Base-by-base conservation (phyloP, 257 asterid genomes). In the Capsicum rhomboideum region DNA sequence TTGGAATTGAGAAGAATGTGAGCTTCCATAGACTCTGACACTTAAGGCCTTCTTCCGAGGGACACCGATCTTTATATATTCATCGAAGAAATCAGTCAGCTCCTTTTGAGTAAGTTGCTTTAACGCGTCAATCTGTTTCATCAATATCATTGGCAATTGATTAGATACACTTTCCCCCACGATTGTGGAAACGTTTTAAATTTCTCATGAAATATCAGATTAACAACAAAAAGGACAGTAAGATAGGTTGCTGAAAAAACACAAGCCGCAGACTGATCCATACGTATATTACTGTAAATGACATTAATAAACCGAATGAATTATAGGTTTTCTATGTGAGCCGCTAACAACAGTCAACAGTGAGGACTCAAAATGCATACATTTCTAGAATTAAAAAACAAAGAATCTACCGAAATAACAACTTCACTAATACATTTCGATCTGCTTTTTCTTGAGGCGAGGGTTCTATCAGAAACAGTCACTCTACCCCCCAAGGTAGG, bases 1-100 rank as follows among this genome's bases (percentile, higher is more conserved):
- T 28, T 86, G 28, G 85, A 53, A 84, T 89, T 91, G 89, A 12
- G 96, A 91, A 86, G 97, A 86, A 85, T 93, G 96, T 34, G 88
- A 83, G 31, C 87, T 87, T 78, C 94, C 97, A 66, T 93, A 93
- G 17, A 93, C 91, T n/a, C 93, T 90, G 63, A 92, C 16, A 84
- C 94, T 90, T 85, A 93, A 84, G 29, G 89, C 56, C 89, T 88
- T 93, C 89, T 92, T 93, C 53, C 2, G 74, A 40, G 89, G 90
- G 52, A 93, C 92, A 80, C 96, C 96, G 4, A 87, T 87, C 88
- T 92, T 92, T 37, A 93, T 87, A 52, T 93, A 64, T 85, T 92
- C 90, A 79, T 93, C 53, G 82, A 93, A 93, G 91, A 93, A 93
- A 82, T 92, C 94, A 67, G 89, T 87, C 92, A 93, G 80, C 58